These are phyloP conservation scores for Epithele typhae DNA, from an alignment of 768 basidiomycete species.

Conservation along the genomic window DNA sequence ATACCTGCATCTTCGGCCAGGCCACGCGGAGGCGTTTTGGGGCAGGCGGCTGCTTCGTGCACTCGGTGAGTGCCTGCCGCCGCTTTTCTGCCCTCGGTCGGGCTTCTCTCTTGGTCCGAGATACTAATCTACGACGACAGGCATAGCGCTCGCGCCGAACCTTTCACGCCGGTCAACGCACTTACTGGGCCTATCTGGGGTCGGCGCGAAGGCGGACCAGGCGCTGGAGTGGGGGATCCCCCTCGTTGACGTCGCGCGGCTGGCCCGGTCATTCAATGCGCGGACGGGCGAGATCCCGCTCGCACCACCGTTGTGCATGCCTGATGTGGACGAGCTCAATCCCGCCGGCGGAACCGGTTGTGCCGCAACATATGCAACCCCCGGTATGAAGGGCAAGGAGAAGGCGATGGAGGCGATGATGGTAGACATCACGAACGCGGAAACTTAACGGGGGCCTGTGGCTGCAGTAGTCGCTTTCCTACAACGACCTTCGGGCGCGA, in stretches of 20 bases:
- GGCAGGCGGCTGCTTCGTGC: conserved; percentile 62
- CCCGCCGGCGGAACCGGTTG: too few species aligned
- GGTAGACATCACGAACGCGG: conserved; percentile 42
- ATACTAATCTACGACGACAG: conserved; percentile 28
- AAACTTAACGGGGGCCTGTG: background rate
- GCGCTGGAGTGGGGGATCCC: conserved; percentile 77
- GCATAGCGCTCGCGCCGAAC: conserved; percentile 48
- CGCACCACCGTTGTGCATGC: too few species aligned
- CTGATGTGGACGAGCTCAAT: too few species aligned
- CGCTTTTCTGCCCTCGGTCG: too few species aligned
- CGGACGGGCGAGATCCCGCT: conserved; percentile 44
- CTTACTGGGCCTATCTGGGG: conserved; percentile 67
- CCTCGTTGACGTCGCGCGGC: conserved; percentile 68
- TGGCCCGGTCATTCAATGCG: conserved; percentile 58
- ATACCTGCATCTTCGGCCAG: too few species aligned
- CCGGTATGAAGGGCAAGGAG: conserved; percentile 34
- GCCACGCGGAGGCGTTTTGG: conserved; percentile 64
- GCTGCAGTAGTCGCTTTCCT: conserved; percentile 7
- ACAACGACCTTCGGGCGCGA: conserved; percentile 10
- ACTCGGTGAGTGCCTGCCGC: conserved; percentile 53
- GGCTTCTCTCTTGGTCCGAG: too few species aligned
- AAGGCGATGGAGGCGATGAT: conserved; percentile 24
- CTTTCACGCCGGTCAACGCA: conserved; percentile 74
- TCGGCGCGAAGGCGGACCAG: conserved; percentile 73
- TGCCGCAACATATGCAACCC: too few species aligned